Base-by-base conservation (phyloP, 805 yeast species). In the Nakazawaea ambrosiae region DNA sequence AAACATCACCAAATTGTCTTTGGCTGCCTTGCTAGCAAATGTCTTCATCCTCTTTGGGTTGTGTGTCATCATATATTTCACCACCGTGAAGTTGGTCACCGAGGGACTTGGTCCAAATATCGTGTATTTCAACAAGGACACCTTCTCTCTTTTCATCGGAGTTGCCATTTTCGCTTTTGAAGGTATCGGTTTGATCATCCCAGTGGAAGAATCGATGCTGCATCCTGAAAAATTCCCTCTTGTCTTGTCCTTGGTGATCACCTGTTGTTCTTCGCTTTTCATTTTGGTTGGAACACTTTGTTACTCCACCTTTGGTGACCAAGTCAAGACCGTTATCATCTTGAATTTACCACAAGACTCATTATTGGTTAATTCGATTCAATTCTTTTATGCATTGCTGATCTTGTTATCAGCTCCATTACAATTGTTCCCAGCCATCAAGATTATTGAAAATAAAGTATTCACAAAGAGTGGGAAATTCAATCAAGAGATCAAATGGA, bases 141-240 rank as follows among this genome's bases (percentile, higher is more conserved):
- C 68, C 35, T 83, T 85, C 68, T 75, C 90, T 0, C 58, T 84
- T 33, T 83, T 83, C 50, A 77, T 83, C 35, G 94, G 94, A 7
- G 85, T 84, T 5, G 89, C 90, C 2, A 83, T 84, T 22, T 84
- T 84, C 63, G 87, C 92, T n/a, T 84, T 82, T 52, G 94, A 84
- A 60, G 94, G 94, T 1, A 82, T 84, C 40, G 92, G 94, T 0
- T 63, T 84, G 33, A 80, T 84, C 34, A 79, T 84, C 18, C 94
- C 94, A 0, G 80, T 84, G 37, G 87, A 83, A 50, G 85, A 83
- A 47, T 80, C 92, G 1, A 84, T 84, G 92, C 70, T 66, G 34
- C 60, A 80, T 46, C 92, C 92, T 1, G 76, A 77, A 43, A 70
- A 81, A 44, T 84, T 81, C 51, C 88, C 90, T 14, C 53, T 65